Conservation (phyloP, 495 filamentous ascomycete species). For the Neurospora sp. region DNA sequence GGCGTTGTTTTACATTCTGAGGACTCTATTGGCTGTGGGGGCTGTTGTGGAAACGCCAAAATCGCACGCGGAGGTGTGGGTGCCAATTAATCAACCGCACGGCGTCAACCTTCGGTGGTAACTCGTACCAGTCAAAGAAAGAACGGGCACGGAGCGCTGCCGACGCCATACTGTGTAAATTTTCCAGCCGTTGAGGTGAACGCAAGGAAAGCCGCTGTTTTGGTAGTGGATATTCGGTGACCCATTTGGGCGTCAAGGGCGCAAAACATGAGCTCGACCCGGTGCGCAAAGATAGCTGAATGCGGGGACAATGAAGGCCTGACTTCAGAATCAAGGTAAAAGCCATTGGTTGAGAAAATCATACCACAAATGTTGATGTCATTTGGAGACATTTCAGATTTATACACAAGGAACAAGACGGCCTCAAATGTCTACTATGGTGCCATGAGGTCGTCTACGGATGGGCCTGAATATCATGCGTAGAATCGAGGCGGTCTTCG, state of each 20-base stretch:
- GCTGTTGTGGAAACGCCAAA: neutral
- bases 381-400: neutral
- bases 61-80: slow-evolving; percentile 3
- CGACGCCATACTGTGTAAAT: neutral
- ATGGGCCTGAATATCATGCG: neutral
- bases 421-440: neutral
- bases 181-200: neutral
- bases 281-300: neutral
- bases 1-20: neutral
- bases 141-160: neutral
- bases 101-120: neutral
- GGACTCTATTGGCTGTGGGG: neutral
- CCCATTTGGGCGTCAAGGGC: slow-evolving; percentile 7
- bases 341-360: neutral
- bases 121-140: neutral
- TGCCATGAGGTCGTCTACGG: neutral
- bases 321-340: neutral
- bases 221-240: slow-evolving; percentile 6
- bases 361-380: neutral
- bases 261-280: neutral
- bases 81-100: slow-evolving; percentile 3
- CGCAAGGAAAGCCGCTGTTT: neutral
- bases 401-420: neutral
- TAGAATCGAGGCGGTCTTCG: neutral
- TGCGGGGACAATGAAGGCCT: neutral